These are phyloP conservation scores for Alternaria angustiovoidea DNA, from an alignment of 2,329 filamentous ascomycete genomes.

Conservation along the genomic window DNA sequence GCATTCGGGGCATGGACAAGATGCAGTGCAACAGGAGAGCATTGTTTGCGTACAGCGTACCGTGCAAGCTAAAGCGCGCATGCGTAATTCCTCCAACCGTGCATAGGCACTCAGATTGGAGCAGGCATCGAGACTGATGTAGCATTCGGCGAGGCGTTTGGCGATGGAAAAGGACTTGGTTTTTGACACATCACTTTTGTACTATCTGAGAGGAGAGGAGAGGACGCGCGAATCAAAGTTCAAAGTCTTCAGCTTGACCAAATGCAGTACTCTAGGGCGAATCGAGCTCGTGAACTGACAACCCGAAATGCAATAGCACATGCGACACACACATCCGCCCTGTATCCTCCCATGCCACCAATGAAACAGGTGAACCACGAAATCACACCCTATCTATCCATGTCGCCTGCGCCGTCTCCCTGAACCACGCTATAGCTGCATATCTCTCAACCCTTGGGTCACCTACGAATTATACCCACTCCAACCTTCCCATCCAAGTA, in stretches of 20 bases:
- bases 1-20: not conserved
- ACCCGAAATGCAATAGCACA: not conserved
- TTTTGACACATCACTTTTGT: conserved; percentile 16
- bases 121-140: conserved; percentile 12
- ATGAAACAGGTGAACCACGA: not conserved
- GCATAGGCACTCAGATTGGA: not conserved
- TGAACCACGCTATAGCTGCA: not conserved
- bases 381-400: not conserved
- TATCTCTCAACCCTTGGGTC: not conserved
- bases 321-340: not conserved
- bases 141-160: conserved; percentile 44
- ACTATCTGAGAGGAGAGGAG: not conserved
- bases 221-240: not conserved
- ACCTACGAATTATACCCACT: not conserved
- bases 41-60: not conserved
- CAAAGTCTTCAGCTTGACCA: not conserved
- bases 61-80: not conserved
- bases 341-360: not conserved
- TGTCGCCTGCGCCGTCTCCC: not conserved
- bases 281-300: not conserved
- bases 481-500: conserved; percentile 20
- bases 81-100: conserved; percentile 1
- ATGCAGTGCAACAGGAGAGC: not conserved
- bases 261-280: not conserved
- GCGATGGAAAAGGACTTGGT: conserved; percentile 28